Base-by-base conservation (phyloP, 2,329 filamentous ascomycete species). In the Teratosphaeria pseudoeucalypti region DNA sequence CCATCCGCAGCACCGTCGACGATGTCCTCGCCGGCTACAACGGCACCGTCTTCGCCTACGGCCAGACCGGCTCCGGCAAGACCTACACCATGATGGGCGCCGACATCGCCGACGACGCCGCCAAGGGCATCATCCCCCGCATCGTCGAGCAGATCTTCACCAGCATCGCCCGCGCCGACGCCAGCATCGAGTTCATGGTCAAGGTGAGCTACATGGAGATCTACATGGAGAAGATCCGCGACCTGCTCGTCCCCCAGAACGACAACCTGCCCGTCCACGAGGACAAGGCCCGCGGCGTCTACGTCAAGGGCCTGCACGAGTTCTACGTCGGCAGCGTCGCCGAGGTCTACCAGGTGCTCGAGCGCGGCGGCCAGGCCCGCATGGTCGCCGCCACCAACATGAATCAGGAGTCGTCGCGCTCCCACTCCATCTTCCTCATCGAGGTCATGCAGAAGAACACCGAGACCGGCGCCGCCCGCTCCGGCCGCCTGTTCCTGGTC, bases 131-230 rank as follows among this genome's bases (percentile, higher is more conserved):
- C 63, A 97, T 96, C 68, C 94, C 94, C 56, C 88, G 94, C 70
- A 97, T 97, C 67, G 88, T 96, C 67, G 90, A 97, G 77, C 92
- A 97, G 78, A 96, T 97, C 73, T 97, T 97, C 74, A 87, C 89
- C 68, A 95, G 89, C 76, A 97, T 97, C 74, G 82, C 96, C 77
- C 85, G 89, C 26, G 96, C 91, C 68, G 90, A 92, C 52, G 86
- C 86, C 69, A 95, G 90, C 66, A 96, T 97, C 73, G 94, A 97
- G 76, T 97, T 97, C 76, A 97, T 92, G n/a, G 92, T 99, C 57
- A 86, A 92, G 59, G 92, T 97, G 71, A 96, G 91, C 75, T 97
- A 97, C 77, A 96, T 99, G 92, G 94, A 99, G 77, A 97, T 99
- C 65, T 99, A 99, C 80, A 99, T 97, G 94, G 94, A 99, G 78